phyloP scores from a whole-genome alignment of 2,329 filamentous ascomycete species.

The Fusarium armeniacum region DNA sequence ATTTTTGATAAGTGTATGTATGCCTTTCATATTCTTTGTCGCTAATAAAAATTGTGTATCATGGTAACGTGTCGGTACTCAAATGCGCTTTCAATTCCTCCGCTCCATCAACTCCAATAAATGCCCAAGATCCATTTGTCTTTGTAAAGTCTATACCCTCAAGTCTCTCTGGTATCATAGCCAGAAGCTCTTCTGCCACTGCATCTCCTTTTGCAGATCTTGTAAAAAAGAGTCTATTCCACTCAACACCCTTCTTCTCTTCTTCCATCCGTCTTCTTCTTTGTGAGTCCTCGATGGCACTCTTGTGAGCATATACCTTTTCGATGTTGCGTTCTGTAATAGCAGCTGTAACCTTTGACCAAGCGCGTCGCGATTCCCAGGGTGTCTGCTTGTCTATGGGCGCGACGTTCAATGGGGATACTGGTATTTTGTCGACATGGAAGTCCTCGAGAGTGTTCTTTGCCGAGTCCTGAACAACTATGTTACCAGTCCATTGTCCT shows the following conservation, averaged over 20 bases:
- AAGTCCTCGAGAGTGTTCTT: constrained; percentile 8
- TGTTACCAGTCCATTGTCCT: constrained; percentile 4
- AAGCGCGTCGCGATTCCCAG: constrained; percentile 84
- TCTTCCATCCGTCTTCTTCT: constrained; percentile 79
- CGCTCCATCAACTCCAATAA: constrained; percentile 7
- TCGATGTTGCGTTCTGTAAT: constrained; percentile 82
- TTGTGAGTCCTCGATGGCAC: constrained; percentile 85
- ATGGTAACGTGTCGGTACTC: constrained; percentile 55
- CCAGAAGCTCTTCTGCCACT: not conserved
- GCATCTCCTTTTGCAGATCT: constrained; percentile 9
- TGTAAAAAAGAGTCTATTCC: constrained; percentile 37
- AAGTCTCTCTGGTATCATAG: not conserved
- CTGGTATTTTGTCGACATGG: constrained; percentile 15
- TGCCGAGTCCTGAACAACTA: constrained; percentile 12
- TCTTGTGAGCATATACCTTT: constrained; percentile 77
- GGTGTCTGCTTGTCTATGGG: constrained; percentile 78
- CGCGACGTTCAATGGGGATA: not conserved
- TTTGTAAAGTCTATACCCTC: constrained; percentile 2
- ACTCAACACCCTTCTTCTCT: constrained; percentile 59
- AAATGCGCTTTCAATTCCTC: constrained; percentile 2
- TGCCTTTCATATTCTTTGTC: not conserved
- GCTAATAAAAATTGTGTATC: constrained; percentile 45
- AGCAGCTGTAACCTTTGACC: constrained; percentile 80
- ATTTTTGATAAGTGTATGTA: no score
- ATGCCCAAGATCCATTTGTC: constrained; percentile 15